phyloP scores from a whole-genome alignment of 2,329 filamentous ascomycete species.

The Claviceps sp. region DNA sequence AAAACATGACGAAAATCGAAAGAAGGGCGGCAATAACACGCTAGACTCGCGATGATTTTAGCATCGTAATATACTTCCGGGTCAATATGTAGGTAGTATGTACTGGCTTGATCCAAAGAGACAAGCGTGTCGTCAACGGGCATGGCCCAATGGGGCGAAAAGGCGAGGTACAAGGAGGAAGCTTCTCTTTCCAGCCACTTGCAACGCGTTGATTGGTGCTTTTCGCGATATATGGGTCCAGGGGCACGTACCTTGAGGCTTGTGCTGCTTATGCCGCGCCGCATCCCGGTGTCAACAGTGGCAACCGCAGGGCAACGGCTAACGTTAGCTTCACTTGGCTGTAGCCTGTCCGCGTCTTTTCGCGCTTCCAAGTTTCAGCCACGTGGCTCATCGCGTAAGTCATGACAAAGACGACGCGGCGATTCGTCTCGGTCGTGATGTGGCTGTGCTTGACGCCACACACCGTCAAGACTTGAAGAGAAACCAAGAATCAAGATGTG shows the following conservation, averaged over 20 bases:
- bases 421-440: constrained; percentile 4
- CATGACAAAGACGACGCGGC: constrained; percentile 1
- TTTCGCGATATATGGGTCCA: constrained; percentile 4
- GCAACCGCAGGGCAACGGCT: constrained; percentile 44
- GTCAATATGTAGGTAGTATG: background rate
- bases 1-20: no score
- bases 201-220: constrained; percentile 10
- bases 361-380: constrained; percentile 11
- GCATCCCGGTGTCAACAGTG: constrained; percentile 30
- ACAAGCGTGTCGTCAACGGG: constrained; percentile 3
- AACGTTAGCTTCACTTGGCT: constrained; percentile 29
- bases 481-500: no score
- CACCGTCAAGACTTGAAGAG: background rate
- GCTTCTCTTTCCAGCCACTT: constrained; percentile 7
- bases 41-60: background rate
- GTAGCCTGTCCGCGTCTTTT: background rate
- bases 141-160: background rate
- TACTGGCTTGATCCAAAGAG: background rate
- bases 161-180: background rate
- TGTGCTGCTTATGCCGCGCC: background rate
- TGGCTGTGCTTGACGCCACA: background rate
- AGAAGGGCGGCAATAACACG: no score
- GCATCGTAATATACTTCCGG: background rate
- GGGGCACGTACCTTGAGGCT: constrained; percentile 10
- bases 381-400: constrained; percentile 16